Evolutionary conservation across 2,329 filamentous ascomycete genomes (phyloP), one percentile per base, ranked within the genome.

Genomic region (Scedosporium aurantiacum): DNA sequence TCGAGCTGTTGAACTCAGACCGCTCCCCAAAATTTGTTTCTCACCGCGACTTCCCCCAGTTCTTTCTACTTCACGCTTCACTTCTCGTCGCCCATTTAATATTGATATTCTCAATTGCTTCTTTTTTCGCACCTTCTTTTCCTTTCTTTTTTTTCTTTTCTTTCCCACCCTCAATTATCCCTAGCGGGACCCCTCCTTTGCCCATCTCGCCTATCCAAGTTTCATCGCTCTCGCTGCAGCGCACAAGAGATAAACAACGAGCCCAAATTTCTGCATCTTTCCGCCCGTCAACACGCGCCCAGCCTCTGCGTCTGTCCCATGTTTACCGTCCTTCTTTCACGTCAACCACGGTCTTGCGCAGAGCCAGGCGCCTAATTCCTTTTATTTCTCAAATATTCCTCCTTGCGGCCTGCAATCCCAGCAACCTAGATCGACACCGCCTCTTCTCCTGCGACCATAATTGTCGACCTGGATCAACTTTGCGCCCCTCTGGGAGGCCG

Each of bases 401-500:
- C 56, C 56, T 40, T 21, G n/a, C 32, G 12, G 16, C 45, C 28
- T 56, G 8, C 23, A 21, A 23, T 16, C 27, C 27, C 45, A 27
- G 28, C 63, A 32, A 60, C 52, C 45, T 18, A 21, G 16, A 16
- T 37, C 14, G 12, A 28, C 45, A 57, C 40, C 45, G 37, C 59
- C 27, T 57, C 28, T 14, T 16, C 52, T 59, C 32, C 10, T 10
- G 41, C 63, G 18, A 55, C 50, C 52, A 50, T 21, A 55, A 52
- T 61, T 55, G 25, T 21, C 28, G 59, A 23, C 59, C 59, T 56
- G 25, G 59, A 23, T 61, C 21, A 59, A 55, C 23, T 50, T 40
- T 41, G 32, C 59, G 59, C 27, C 59, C 47, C 18, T 25, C n/a
- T 37, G 37, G 28, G 47, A 55, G 47, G 57, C 63, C 63, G 23